phyloP scores from a whole-genome alignment of 139 green algal genomes.

The Auxenochlorella protothecoides region DNA sequence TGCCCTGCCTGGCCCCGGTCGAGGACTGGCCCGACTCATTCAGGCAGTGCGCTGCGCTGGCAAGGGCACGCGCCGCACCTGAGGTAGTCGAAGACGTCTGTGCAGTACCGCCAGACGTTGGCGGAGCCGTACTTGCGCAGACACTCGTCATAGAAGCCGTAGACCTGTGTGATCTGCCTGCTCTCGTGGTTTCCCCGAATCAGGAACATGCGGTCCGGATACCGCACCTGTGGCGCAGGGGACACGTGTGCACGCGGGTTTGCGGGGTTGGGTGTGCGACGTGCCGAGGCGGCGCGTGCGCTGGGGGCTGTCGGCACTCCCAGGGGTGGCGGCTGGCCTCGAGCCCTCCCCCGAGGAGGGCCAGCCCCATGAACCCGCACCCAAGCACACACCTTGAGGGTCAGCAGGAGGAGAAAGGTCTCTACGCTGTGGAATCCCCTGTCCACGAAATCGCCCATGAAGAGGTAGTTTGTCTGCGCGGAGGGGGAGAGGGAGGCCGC shows the following conservation, averaged over 20 bases:
- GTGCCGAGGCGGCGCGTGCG: no score
- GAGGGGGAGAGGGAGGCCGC: background rate
- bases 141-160: slow-evolving; percentile 99
- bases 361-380: no score
- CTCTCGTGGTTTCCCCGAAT: slow-evolving; percentile 98
- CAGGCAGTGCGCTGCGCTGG: no score
- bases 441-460: slow-evolving; percentile 99
- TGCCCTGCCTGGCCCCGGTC: no score
- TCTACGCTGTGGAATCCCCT: slow-evolving; percentile 97
- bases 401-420: slow-evolving; percentile 95
- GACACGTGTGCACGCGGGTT: no score
- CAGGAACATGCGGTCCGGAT: slow-evolving; percentile 89
- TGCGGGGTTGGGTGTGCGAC: no score
- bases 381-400: slow-evolving; percentile 74
- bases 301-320: no score
- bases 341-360: no score
- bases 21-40: no score
- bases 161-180: slow-evolving; percentile 98
- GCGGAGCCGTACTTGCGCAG: slow-evolving; percentile 95
- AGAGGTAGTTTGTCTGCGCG: slow-evolving; percentile 92
- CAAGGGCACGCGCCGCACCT: slow-evolving; percentile 17
- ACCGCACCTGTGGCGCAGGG: slow-evolving; percentile 55
- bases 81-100: slow-evolving; percentile 98
- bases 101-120: slow-evolving; percentile 98
- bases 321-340: no score